These are phyloP conservation scores for Mesembryanthemum crystallinum DNA, from an alignment of 148 eudicot species.

Conservation along the genomic window DNA sequence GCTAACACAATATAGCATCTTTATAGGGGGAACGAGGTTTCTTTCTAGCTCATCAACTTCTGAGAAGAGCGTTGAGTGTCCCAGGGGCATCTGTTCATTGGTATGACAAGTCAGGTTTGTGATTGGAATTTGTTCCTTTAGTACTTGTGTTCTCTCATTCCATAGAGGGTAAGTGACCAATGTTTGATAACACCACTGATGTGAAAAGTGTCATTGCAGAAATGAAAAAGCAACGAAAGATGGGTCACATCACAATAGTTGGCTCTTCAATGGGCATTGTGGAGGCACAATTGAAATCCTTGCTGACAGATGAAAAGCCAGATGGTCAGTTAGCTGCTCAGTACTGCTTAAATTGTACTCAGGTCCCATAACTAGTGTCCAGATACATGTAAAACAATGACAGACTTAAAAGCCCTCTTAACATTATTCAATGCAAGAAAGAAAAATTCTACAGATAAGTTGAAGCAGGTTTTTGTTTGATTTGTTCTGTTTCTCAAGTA, in stretches of 20 bases:
- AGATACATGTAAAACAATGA: not conserved
- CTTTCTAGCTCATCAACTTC: constrained; percentile 61
- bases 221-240: constrained; percentile 86
- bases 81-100: constrained; percentile 86
- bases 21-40: constrained; percentile 82
- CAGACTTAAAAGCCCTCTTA: not conserved
- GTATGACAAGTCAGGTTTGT: constrained; percentile 93
- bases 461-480: no score
- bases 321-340: constrained; percentile 45
- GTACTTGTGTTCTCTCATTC: not conserved
- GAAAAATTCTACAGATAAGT: no score
- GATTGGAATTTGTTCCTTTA: not conserved
- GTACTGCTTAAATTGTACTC: constrained; percentile 2
- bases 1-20: not conserved
- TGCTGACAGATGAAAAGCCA: constrained; percentile 46
- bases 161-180: not conserved
- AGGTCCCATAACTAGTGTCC: not conserved
- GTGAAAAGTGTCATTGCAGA: constrained; percentile 41
- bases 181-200: not conserved
- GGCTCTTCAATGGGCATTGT: constrained; percentile 73
- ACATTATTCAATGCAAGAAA: no score
- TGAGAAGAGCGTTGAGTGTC: constrained; percentile 51
- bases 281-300: constrained; percentile 55
- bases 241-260: constrained; percentile 87
- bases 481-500: no score